Evolutionary conservation across 2,329 filamentous ascomycete genomes (phyloP).

Genomic region (Ophiostoma montium): DNA sequence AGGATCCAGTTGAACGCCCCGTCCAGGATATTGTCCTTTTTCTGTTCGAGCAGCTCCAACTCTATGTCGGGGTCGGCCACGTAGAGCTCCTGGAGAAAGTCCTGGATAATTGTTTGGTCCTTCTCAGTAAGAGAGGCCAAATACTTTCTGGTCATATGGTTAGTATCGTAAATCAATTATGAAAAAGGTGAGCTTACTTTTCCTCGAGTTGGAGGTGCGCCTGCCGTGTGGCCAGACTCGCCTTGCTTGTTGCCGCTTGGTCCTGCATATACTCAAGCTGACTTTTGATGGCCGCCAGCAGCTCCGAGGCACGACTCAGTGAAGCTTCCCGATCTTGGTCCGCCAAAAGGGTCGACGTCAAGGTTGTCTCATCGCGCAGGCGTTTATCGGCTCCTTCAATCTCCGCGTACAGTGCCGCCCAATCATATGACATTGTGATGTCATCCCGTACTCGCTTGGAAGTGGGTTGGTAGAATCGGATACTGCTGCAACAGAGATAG

Average conservation of each 20-base stretch:
- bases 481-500: neutral
- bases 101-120: neutral
- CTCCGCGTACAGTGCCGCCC: neutral
- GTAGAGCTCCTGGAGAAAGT: neutral
- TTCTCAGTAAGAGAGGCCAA: no score
- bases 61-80: neutral
- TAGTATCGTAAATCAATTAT: no score
- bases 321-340: no score
- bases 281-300: no score
- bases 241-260: no score
- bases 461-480: neutral
- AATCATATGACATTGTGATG: neutral
- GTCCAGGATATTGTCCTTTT: neutral
- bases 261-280: no score
- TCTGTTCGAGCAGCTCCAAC: neutral
- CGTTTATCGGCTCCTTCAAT: neutral
- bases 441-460: neutral
- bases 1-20: neutral
- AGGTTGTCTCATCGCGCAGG: neutral
- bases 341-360: no score
- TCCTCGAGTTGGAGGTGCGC: no score
- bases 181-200: no score
- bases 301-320: no score
- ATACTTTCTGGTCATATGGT: no score
- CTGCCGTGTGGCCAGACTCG: no score